Evolutionary conservation across 2,329 filamentous ascomycete species (phyloP).

Genomic region (Lecanoromycetidae sp.): DNA sequence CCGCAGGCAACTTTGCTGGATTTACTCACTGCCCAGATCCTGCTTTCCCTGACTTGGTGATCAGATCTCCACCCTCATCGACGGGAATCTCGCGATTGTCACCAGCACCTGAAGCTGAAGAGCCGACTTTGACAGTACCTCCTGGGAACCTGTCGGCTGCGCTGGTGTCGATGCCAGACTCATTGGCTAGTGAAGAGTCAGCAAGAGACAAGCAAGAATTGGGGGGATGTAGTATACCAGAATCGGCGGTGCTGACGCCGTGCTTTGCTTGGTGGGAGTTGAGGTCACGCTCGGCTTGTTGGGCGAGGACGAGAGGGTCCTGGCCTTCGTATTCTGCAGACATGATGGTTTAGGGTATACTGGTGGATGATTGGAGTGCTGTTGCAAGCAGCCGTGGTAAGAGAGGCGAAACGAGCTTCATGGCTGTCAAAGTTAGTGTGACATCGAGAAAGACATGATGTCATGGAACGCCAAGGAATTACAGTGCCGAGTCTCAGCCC

Average conservation of each 20-base stretch:
- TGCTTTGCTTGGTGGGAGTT: slow-evolving; percentile 32
- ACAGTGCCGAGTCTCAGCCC: no score
- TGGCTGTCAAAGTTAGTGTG: no score
- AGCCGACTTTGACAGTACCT: slow-evolving; percentile 32
- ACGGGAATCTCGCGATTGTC: slow-evolving; percentile 38
- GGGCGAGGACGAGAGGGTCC: slow-evolving; percentile 33
- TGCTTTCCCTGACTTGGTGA: slow-evolving; percentile 8
- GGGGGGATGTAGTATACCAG: slow-evolving; percentile 23
- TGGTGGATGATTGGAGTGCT: not conserved
- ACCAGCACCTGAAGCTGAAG: slow-evolving; percentile 32
- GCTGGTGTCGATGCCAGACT: slow-evolving; percentile 37
- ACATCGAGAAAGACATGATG: no score
- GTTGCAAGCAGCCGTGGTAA: no score
- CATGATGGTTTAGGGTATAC: slow-evolving; percentile 25
- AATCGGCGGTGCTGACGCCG: slow-evolving; percentile 27
- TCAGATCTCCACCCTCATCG: slow-evolving; percentile 34
- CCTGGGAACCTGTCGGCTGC: slow-evolving; percentile 34
- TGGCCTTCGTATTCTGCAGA: slow-evolving; percentile 29
- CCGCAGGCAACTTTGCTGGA: not conserved
- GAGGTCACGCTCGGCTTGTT: slow-evolving; percentile 38
- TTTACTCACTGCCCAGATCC: slow-evolving; percentile 25
- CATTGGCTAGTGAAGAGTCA: slow-evolving; percentile 25
- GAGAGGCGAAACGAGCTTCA: no score
- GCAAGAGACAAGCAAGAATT: not conserved
- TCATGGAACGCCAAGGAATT: no score